Evolutionary conservation across 495 filamentous ascomycete species (phyloP), one percentile per base, ranked within the genome.

Genomic region (Venustampulla echinocandica): DNA sequence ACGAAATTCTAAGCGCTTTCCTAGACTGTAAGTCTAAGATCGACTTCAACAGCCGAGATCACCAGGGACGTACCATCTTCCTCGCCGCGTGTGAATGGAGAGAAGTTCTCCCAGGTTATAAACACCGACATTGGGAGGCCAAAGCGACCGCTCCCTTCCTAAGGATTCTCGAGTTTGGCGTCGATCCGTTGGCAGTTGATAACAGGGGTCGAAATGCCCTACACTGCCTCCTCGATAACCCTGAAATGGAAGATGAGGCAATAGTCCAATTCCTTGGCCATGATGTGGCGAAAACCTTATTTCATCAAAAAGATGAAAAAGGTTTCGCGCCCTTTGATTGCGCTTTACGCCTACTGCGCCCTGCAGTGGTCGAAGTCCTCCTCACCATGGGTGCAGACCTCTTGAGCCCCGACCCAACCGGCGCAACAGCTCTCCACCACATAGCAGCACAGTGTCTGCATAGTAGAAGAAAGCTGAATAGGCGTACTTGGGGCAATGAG

Each of bases 351-450:
- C 2, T 44, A 21, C 41, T 59, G 1, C 53, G 55, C 1, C 52
- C 52, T 17, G 38, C 32, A 10, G 18, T 25, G n/a, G 27, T 37
- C 14, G 38, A 50, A 11, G 24, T 19, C 6, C 47, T 64, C 9
- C 40, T 61, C 4, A 40, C 46, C 0, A 45, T 54, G 23, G 59
- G 59, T 28, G 47, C 47, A 18, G 49, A 61, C 33, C 35, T 55
- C 3, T 22, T 46, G 11, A 14, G 24, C 3, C n/a, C 50, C 10
- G 50, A 60, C 38, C 22, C 20, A 17, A 41, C 42, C 1, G 62
- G 64, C 17, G 52, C 57, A 22, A 61, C 43, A 10, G 45, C 57
- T n/a, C 53, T 66, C 2, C 63, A 64, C 43, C 24, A 47, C 18
- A 38, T 58, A 6, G 43, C 47, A 20, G 19, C 45, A 21, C 36